Evolutionary conservation across 768 basidiomycete genomes (phyloP).

Genomic region (Grammothele lineata): DNA sequence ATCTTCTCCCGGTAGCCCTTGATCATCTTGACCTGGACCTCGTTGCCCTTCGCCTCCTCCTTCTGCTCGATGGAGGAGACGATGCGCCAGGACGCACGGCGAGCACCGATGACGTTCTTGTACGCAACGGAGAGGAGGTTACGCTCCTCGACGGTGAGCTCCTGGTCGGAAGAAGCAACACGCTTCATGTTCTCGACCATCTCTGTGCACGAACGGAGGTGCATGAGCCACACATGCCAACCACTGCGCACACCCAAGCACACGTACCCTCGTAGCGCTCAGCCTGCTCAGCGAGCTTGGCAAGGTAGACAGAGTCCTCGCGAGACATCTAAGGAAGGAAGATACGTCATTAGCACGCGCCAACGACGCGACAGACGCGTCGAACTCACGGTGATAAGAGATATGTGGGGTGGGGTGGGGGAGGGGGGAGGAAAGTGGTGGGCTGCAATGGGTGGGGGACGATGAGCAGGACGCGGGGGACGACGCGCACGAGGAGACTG

Average conservation of each 20-base stretch:
- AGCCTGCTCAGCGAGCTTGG: constrained; percentile 99
- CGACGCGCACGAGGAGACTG: constrained; percentile 32
- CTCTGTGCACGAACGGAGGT: constrained; percentile 42
- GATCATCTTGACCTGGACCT: constrained; percentile 94
- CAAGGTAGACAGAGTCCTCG: constrained; percentile 98
- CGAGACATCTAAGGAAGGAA: constrained; percentile 66
- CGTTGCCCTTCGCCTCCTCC: constrained; percentile 98
- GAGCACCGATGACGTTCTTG: constrained; percentile 99
- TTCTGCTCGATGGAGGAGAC: constrained; percentile 99
- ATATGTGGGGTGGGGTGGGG: constrained; percentile 14
- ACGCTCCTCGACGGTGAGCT: constrained; percentile 97
- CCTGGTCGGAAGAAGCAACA: constrained; percentile 95
- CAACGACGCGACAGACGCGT: constrained; percentile 38
- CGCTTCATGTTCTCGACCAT: constrained; percentile 99
- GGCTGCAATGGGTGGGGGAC: constrained; percentile 17
- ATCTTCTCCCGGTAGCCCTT: constrained; percentile 98
- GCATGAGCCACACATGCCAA: constrained; percentile 9
- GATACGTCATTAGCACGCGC: constrained; percentile 20
- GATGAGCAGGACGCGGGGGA: constrained; percentile 33
- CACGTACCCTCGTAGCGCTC: constrained; percentile 97
- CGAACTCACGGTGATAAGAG: constrained; percentile 38
- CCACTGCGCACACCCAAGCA: constrained; percentile 4
- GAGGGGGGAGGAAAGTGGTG: constrained; percentile 10
- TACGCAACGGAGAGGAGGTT: constrained; percentile 97
- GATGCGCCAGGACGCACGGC: constrained; percentile 96